Conservation (phyloP, 371 early-diverging fungal species). For the Batkoa obscura region DNA sequence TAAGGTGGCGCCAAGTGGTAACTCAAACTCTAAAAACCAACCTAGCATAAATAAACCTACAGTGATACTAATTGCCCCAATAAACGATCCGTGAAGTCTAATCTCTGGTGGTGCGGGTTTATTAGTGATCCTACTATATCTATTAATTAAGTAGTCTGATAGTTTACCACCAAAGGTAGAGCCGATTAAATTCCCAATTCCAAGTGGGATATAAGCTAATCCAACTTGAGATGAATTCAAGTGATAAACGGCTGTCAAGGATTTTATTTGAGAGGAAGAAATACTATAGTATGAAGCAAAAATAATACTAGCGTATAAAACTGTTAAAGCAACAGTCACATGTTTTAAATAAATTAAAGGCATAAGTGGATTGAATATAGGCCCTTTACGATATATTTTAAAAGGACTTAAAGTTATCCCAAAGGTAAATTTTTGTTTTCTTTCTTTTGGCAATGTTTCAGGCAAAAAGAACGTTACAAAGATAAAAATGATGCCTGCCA, state of each 20-base stretch:
- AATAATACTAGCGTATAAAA: slow-evolving; percentile 25
- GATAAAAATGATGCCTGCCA: background rate
- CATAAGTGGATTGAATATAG: slow-evolving; percentile 12
- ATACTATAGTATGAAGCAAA: slow-evolving; percentile 31
- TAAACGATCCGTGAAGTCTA: slow-evolving; percentile 17
- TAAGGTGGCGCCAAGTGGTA: slow-evolving; percentile 7
- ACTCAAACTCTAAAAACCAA: slow-evolving; percentile 17
- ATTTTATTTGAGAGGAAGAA: slow-evolving; percentile 17
- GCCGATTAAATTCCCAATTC: slow-evolving; percentile 23
- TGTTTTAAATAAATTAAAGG: slow-evolving; percentile 19
- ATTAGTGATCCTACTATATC: background rate
- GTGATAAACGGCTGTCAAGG: slow-evolving; percentile 12
- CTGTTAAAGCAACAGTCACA: slow-evolving; percentile 22
- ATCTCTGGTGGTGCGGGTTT: slow-evolving; percentile 12
- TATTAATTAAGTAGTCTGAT: slow-evolving; percentile 11
- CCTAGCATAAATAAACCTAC: slow-evolving; percentile 20
- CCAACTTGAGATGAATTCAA: slow-evolving; percentile 21
- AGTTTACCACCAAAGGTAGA: slow-evolving; percentile 18
- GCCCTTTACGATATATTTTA: background rate
- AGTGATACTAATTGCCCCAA: slow-evolving; percentile 18
- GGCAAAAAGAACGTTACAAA: background rate
- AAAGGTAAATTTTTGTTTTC: background rate
- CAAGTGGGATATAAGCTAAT: slow-evolving; percentile 19
- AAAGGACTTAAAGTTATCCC: no score
- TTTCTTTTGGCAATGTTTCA: background rate